Conservation (phyloP, 148 eudicot genomes). For the Nepenthes gracilis region DNA sequence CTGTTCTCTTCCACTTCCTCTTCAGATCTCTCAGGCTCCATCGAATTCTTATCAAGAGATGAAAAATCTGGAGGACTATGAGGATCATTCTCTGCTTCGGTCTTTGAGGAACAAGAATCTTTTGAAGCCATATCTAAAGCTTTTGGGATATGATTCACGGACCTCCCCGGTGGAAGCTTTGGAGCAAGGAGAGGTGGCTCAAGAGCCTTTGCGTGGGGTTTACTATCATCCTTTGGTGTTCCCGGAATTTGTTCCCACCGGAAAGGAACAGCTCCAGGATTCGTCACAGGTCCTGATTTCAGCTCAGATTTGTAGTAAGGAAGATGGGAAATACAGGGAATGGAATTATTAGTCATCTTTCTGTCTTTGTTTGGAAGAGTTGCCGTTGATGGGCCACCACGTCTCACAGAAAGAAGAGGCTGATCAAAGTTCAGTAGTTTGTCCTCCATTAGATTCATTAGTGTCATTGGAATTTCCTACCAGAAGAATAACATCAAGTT, state of each 20-base stretch:
- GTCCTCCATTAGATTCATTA: slow-evolving; percentile 43
- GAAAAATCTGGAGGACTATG: slow-evolving; percentile 10
- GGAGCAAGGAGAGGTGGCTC: slow-evolving; percentile 39
- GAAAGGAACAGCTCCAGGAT: slow-evolving; percentile 75
- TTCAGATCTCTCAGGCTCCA: slow-evolving; percentile 18
- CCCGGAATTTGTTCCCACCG: slow-evolving; percentile 82
- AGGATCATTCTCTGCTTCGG: slow-evolving; percentile 11
- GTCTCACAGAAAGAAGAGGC: slow-evolving; percentile 80
- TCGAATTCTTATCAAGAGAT: slow-evolving; percentile 15
- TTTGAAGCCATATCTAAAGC: slow-evolving; percentile 10
- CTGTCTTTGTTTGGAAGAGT: slow-evolving; percentile 13
- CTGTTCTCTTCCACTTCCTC: slow-evolving; percentile 11
- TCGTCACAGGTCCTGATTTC: slow-evolving; percentile 68
- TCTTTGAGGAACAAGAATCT: slow-evolving; percentile 10
- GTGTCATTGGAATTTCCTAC: slow-evolving; percentile 1
- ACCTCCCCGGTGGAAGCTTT: slow-evolving; percentile 72
- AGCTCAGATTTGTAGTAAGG: slow-evolving; percentile 54
- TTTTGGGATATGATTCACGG: slow-evolving; percentile 15
- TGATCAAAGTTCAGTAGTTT: slow-evolving; percentile 49
- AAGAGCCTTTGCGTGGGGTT: slow-evolving; percentile 11
- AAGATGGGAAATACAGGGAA: slow-evolving; percentile 14
- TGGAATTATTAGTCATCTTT: slow-evolving; percentile 7
- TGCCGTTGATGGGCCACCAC: slow-evolving; percentile 25
- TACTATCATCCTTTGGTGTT: slow-evolving; percentile 49
- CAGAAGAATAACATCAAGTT: no score